These are phyloP conservation scores for Pinus taeda DNA, from an alignment of 75 land plant genomes.

Conservation along the genomic window DNA sequence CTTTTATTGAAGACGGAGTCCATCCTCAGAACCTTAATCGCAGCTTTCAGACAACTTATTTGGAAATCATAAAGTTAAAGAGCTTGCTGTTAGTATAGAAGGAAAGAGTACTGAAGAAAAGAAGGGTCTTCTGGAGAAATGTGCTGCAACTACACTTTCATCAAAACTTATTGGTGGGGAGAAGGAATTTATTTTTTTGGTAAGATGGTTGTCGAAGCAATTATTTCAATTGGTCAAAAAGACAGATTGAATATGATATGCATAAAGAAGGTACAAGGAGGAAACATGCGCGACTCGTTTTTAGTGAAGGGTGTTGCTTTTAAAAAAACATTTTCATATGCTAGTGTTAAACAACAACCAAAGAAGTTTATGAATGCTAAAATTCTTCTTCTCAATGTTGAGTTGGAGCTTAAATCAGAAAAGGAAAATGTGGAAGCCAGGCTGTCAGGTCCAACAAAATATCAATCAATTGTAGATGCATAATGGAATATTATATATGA, in stretches of 20 bases:
- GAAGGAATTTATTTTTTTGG: constrained; percentile 94
- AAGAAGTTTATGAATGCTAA: constrained; percentile 88
- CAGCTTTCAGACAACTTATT: constrained; percentile 38
- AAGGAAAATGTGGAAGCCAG: constrained; percentile 99
- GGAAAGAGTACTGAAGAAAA: constrained; percentile 95
- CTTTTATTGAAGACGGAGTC: constrained; percentile 95
- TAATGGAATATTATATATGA: constrained; percentile 80
- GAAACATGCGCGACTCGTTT: constrained; percentile 95
- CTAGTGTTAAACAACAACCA: constrained; percentile 97
- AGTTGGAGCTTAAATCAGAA: constrained; percentile 95
- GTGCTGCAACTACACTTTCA: constrained; percentile 86
- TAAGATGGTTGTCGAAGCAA: constrained; percentile 96
- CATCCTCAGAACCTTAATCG: constrained; percentile 90
- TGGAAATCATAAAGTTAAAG: constrained; percentile 85
- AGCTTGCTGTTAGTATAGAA: constrained; percentile 85
- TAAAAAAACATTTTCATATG: constrained; percentile 98
- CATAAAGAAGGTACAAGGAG: constrained; percentile 79
- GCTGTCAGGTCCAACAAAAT: constrained; percentile 13
- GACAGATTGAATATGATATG: constrained; percentile 87
- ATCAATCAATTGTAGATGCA: constrained; percentile 17
- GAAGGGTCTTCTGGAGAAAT: constrained; percentile 79
- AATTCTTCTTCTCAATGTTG: constrained; percentile 82
- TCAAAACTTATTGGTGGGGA: constrained; percentile 29
- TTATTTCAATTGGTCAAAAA: constrained; percentile 77
- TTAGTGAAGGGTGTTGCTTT: constrained; percentile 97